A percentile compares a stretch with the other conserved stretches of the same genome.
Conservation (phyloP, 768 basidiomycete genomes). For the Tylopilus rubrobrunneus region DNA sequence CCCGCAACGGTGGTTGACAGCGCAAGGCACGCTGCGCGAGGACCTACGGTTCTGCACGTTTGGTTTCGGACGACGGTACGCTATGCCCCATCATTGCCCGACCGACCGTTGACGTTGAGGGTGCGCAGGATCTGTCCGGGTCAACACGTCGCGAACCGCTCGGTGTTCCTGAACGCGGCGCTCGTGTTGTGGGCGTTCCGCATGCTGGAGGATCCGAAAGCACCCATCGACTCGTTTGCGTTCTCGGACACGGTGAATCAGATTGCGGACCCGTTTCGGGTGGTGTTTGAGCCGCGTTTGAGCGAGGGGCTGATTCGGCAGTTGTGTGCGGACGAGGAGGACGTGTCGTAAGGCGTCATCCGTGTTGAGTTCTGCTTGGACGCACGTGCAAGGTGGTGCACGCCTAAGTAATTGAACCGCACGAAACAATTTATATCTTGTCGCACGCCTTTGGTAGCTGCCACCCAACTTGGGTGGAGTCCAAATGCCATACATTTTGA, state of each 20-base stretch:
- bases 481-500: too few species aligned
- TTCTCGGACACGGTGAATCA: neutral
- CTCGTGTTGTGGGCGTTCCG: constrained; percentile 6
- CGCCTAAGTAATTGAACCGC: too few species aligned
- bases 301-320: neutral
- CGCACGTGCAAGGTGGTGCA: too few species aligned
- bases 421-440: too few species aligned
- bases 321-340: neutral
- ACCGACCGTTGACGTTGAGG: too few species aligned
- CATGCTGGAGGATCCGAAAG: neutral
- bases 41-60: constrained; percentile 5
- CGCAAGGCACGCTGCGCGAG: neutral
- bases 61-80: constrained; percentile 8
- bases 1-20: constrained; percentile 3
- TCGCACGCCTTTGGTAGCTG: too few species aligned
- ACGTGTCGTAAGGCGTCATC: neutral
- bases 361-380: too few species aligned
- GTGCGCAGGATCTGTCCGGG: constrained; percentile 10
- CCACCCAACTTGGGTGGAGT: too few species aligned
- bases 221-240: neutral
- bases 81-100: too few species aligned
- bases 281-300: neutral
- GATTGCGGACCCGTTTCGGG: neutral
- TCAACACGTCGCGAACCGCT: constrained; percentile 2
- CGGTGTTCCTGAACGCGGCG: neutral